Evolutionary conservation across 2,329 filamentous ascomycete genomes (phyloP), one percentile per base, ranked within the genome.

Genomic region (Ascochyta rabiei): DNA sequence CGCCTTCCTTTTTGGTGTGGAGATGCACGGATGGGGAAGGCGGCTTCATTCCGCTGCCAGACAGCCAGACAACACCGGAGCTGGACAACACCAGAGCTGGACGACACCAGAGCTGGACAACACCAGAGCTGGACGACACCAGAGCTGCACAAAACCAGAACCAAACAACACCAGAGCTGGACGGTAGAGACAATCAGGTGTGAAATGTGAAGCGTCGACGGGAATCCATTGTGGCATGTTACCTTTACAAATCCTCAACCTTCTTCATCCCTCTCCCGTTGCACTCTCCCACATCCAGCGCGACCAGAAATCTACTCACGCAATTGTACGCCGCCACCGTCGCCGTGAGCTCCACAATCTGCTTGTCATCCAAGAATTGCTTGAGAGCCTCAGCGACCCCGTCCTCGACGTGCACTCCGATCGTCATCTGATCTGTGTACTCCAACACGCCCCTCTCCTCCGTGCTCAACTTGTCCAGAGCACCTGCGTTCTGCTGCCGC

Each of bases 401-500:
- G 39, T 95, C 86, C 18, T 79, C 75, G 12, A 96, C 91, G 49
- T 82, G 78, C 3, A 93, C 88, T 30, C 84, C 83, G 63, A 85
- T 79, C 48, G 91, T 96, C 89, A 96, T 96, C 74, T 91, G 89
- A 78, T 96, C 90, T 35, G 90, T 84, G 72, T 91, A 93, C 53
- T 82, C 78, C 53, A 93, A 72, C 44, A 90, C 89, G 0, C 85
- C 87, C 82, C 85, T 86, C 77, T 92, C 86, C 24, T 64, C 57
- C 33, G 49, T 52, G 2, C 35, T 64, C 53, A 74, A 49, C 6
- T 52, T 62, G 58, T 90, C 66, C 13, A 74, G 50, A 9, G 65
- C 59, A 26, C 33, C 35, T 3, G 5, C 18, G 8, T 56, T 53
- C 1, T 55, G 69, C 40, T 61, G 56, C n/a, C 35, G 41, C 33